These are phyloP conservation scores for Brassica rapa DNA, from an alignment of 345 rosid species.

Conservation along the genomic window DNA sequence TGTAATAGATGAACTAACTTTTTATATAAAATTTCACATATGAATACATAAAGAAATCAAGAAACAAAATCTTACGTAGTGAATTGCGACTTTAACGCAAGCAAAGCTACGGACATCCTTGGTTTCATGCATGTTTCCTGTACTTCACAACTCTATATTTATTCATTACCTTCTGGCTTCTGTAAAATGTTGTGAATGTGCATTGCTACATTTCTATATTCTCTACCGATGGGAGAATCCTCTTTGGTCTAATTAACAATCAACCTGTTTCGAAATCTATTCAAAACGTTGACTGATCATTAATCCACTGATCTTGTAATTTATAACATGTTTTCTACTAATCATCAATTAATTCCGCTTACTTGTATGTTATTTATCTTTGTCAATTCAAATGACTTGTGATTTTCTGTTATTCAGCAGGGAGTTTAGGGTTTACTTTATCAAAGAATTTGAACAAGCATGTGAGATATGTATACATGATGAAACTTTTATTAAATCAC, in stretches of 20 bases:
- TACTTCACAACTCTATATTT: constrained; percentile 12
- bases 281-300: not conserved
- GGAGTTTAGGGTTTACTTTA: not conserved
- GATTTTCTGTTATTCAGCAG: not conserved
- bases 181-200: not conserved
- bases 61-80: constrained; percentile 40
- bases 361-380: not conserved
- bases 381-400: not conserved
- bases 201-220: constrained; percentile 9
- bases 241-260: not conserved
- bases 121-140: constrained; percentile 45
- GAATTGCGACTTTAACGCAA: constrained; percentile 35
- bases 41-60: constrained; percentile 9
- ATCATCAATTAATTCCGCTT: not conserved
- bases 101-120: constrained; percentile 33
- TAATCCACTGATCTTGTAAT: not conserved
- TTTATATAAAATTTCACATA: too few relatives aligned
- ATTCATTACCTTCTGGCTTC: not conserved
- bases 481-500: not conserved
- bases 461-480: not conserved
- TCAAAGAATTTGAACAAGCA: not conserved
- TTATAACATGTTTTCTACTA: not conserved
- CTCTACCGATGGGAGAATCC: constrained; percentile 2
- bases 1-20: too few relatives aligned
- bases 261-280: not conserved